phyloP scores from a whole-genome alignment of 768 basidiomycete species.

The Collybiopsis confluens region DNA sequence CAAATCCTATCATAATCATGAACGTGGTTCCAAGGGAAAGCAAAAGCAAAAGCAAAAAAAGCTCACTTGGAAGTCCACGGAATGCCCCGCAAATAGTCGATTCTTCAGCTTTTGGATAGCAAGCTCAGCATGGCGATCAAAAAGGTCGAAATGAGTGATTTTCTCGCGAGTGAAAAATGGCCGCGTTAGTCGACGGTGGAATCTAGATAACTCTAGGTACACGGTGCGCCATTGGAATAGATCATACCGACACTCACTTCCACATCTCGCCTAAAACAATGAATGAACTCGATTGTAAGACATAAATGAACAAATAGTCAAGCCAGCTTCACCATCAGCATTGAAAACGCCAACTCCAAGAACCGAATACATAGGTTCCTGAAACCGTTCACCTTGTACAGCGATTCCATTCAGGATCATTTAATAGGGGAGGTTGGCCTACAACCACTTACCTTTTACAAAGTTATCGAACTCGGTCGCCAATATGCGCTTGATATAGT shows the following conservation, averaged over 20 bases:
- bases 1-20: slow-evolving; percentile 45
- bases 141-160: slow-evolving; percentile 57
- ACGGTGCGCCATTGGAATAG: neutral
- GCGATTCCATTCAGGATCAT: neutral
- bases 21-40: neutral
- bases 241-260: slow-evolving; percentile 23
- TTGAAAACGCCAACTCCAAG: slow-evolving; percentile 70
- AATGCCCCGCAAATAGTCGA: slow-evolving; percentile 42
- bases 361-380: slow-evolving; percentile 37
- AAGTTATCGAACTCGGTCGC: slow-evolving; percentile 56
- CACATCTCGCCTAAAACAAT: slow-evolving; percentile 39
- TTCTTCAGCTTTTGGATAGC: slow-evolving; percentile 40
- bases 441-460: slow-evolving; percentile 43
- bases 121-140: slow-evolving; percentile 48
- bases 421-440: neutral
- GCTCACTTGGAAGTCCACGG: slow-evolving; percentile 55
- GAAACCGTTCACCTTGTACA: slow-evolving; percentile 37
- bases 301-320: too few species aligned
- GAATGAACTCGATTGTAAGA: slow-evolving; percentile 1
- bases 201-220: slow-evolving; percentile 23
- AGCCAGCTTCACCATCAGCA: slow-evolving; percentile 44
- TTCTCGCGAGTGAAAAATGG: slow-evolving; percentile 60
- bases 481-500: slow-evolving; percentile 53
- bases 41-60: slow-evolving; percentile 3
- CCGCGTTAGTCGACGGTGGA: slow-evolving; percentile 58